These are phyloP conservation scores for Russula foetens DNA, from an alignment of 768 basidiomycete species.

Conservation along the genomic window DNA sequence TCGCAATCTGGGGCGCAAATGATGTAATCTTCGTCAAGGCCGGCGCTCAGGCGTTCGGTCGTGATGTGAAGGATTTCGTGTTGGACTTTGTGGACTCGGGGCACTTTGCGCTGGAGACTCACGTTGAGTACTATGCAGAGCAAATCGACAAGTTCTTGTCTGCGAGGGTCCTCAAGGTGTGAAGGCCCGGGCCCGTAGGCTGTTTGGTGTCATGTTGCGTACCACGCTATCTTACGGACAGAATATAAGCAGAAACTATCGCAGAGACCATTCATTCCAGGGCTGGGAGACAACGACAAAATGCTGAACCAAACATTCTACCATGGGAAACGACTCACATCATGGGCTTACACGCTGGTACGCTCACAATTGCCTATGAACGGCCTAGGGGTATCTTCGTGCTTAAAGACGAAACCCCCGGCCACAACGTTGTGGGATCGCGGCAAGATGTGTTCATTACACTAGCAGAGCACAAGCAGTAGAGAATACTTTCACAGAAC, in stretches of 20 bases:
- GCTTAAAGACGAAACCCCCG: background rate
- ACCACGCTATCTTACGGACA: background rate
- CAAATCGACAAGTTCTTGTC: constrained; percentile 17
- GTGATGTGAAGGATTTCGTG: constrained; percentile 30
- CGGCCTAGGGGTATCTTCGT: background rate
- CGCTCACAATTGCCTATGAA: too few species aligned
- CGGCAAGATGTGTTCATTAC: background rate
- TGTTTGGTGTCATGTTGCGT: background rate
- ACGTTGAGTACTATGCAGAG: constrained; percentile 26
- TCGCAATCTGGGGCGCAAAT: constrained; percentile 42
- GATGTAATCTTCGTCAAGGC: constrained; percentile 37
- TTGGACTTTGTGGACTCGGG: constrained; percentile 36
- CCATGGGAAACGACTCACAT: too few species aligned
- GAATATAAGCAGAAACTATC: background rate
- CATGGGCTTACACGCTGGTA: too few species aligned
- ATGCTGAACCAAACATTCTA: too few species aligned
- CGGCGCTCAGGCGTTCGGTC: constrained; percentile 39
- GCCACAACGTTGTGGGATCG: background rate
- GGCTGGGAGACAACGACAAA: too few species aligned
- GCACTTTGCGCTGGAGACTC: constrained; percentile 35
- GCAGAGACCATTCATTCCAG: background rate
- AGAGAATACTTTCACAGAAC: too few species aligned
- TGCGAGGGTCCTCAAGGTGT: background rate
- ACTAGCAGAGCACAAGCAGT: too few species aligned
- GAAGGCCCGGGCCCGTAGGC: background rate